Evolutionary conservation across 352 stramenopile genomes (phyloP).

Genomic region (Peronosclerospora sorghi): DNA sequence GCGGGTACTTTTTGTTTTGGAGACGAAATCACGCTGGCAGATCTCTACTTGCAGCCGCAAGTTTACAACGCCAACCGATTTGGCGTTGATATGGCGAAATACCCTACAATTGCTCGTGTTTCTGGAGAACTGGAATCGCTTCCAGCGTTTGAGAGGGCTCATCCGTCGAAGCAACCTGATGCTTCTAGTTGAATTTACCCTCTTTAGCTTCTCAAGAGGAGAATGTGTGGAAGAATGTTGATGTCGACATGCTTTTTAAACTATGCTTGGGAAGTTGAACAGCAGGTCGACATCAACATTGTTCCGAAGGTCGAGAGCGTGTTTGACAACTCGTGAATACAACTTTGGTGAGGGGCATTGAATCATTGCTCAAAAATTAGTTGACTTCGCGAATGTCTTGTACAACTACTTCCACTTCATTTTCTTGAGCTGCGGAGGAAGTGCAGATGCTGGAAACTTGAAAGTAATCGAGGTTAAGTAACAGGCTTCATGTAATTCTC

Average conservation of each 20-base stretch:
- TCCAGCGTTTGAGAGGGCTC: constrained; percentile 71
- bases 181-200: constrained; percentile 19
- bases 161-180: constrained; percentile 78
- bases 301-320: constrained; percentile 43
- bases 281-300: constrained; percentile 27
- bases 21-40: no score
- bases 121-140: constrained; percentile 48
- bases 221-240: no score
- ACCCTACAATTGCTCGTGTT: constrained; percentile 80
- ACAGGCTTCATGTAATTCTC: constrained; percentile 73
- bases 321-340: constrained; percentile 50
- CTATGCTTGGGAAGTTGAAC: constrained; percentile 30
- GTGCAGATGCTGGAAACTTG: constrained; percentile 39
- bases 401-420: constrained; percentile 67
- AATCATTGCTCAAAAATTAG: constrained; percentile 77
- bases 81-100: constrained; percentile 82
- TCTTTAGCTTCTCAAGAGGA: no score
- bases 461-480: constrained; percentile 33
- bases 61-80: constrained; percentile 88
- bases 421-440: constrained; percentile 50
- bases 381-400: constrained; percentile 50
- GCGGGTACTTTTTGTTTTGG: constrained; percentile 52
- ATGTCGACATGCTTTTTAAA: no score
- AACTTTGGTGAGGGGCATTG: constrained; percentile 44
- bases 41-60: constrained; percentile 81